Conservation (phyloP, 2,329 filamentous ascomycete species). For the Helminthosporium solani region DNA sequence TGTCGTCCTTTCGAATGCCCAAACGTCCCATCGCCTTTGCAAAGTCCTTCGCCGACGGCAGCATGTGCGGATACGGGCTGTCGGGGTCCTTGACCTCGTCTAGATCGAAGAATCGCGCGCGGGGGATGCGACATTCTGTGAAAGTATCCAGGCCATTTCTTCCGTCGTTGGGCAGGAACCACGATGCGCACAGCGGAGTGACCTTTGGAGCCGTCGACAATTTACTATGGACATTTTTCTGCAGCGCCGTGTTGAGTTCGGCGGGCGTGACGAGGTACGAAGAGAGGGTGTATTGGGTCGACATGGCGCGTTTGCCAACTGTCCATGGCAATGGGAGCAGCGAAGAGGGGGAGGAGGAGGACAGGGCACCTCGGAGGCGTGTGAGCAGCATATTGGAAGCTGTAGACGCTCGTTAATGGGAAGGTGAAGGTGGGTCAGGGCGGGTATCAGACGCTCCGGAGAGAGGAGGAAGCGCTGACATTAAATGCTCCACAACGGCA, state of each 20-base stretch:
- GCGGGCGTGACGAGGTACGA: slow-evolving; percentile 85
- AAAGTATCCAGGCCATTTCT: slow-evolving; percentile 80
- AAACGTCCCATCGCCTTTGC: slow-evolving; percentile 84
- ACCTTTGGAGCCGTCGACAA: slow-evolving; percentile 81
- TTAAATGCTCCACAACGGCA: slow-evolving; percentile 3
- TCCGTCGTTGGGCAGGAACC: slow-evolving; percentile 93
- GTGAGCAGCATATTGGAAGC: slow-evolving; percentile 33
- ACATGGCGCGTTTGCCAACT: slow-evolving; percentile 30
- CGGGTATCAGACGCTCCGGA: not conserved
- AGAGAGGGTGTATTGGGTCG: slow-evolving; percentile 55
- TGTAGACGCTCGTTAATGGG: slow-evolving; percentile 11
- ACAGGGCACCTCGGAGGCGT: slow-evolving; percentile 25
- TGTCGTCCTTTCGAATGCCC: slow-evolving; percentile 84
- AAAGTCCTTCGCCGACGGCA: slow-evolving; percentile 78
- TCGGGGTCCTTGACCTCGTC: slow-evolving; percentile 86
- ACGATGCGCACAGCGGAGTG: slow-evolving; percentile 86
- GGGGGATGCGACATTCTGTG: slow-evolving; percentile 78
- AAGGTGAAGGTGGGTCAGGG: not conserved
- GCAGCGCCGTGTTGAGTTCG: slow-evolving; percentile 77
- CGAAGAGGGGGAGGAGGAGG: slow-evolving; percentile 17
- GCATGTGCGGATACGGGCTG: slow-evolving; percentile 94
- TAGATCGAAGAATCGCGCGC: slow-evolving; percentile 92
- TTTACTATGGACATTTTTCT: slow-evolving; percentile 75
- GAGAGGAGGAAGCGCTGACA: not conserved
- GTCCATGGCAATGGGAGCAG: slow-evolving; percentile 12